phyloP scores from a whole-genome alignment of 331 rosid genomes.

The Malus hybrid region DNA sequence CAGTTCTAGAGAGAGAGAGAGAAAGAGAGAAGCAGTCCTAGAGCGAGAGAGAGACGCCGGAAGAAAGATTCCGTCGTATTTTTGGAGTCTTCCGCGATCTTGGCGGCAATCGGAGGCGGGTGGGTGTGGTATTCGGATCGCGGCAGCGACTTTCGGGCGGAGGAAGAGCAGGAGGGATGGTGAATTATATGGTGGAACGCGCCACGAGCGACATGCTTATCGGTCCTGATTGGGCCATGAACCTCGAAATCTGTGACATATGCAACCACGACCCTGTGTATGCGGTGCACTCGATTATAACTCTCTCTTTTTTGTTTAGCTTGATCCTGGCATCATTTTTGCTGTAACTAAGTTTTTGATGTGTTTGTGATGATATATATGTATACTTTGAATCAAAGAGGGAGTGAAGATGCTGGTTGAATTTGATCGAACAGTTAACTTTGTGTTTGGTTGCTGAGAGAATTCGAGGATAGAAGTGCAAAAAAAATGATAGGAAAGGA shows the following conservation, averaged over 20 bases:
- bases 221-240: slow-evolving; percentile 99
- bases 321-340: not conserved
- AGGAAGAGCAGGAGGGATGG: slow-evolving; percentile 41
- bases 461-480: not conserved
- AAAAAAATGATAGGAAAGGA: not conserved
- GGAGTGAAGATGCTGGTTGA: not conserved
- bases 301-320: not conserved
- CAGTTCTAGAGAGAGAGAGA: slow-evolving; percentile 6
- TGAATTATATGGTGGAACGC: slow-evolving; percentile 82
- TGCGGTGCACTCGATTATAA: slow-evolving; percentile 22
- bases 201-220: slow-evolving; percentile 91
- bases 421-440: slow-evolving; percentile 25
- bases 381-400: not conserved
- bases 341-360: not conserved
- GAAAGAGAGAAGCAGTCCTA: not conserved
- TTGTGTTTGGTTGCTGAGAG: not conserved
- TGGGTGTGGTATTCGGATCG: slow-evolving; percentile 19
- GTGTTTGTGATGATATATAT: not conserved
- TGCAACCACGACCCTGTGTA: slow-evolving; percentile 88
- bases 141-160: slow-evolving; percentile 5
- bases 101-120: slow-evolving; percentile 15
- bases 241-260: slow-evolving; percentile 94
- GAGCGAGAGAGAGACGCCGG: slow-evolving; percentile 17
- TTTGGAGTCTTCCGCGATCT: slow-evolving; percentile 24
- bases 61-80: slow-evolving; percentile 18